Base-by-base conservation (phyloP, 2,329 filamentous ascomycete species). In the Dactylellina sp. region DNA sequence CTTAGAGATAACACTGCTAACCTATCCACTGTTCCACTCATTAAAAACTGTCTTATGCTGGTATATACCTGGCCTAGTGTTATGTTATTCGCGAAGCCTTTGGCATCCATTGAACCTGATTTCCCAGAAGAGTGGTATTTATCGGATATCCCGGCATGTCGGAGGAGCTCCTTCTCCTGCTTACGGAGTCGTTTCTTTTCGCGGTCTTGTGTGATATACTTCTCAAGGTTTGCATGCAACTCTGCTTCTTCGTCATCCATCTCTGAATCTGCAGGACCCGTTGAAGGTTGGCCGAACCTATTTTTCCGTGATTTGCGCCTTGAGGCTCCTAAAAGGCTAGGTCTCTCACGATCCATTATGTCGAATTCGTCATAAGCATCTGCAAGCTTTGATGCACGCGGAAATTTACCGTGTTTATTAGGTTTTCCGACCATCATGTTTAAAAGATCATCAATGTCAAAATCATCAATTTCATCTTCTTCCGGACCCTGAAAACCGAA, bases 271-370 rank as follows among this genome's bases (percentile, higher is more conserved):
- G 85, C 83, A 35, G 40, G 12, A 16, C 40, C 14, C 2, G 16
- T 25, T 9, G 46, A 28, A 12, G 46, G 12, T 25, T 64, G 52
- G 1, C 25, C 39, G 14, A 49, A 83, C 84, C 75, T 86, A 86
- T 12, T 85, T 84, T 46, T 87, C 88, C 80, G 91, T 92, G 76
- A 85, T 83, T 78, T 87, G 89, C 75, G 85, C 87, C 39, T 76
- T 46, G 16, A 59, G 9, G 22, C 44, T 28, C 63, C 22, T 18
- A 84, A 86, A 4, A 93, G 80, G 60, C 88, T 92, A 0, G 89
- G 88, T 24, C 89, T 85, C 14, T 91, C 86, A 82, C 91, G 92
- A 78, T 96, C 91, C 89, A 95, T 94, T 47, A 96, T 84, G 79
- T 97, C 92, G 76, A 97, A 89, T 7, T 60, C 63, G 7, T 88